phyloP scores from a whole-genome alignment of 306 rosid species.

The Elaeagnus macrophylla region DNA sequence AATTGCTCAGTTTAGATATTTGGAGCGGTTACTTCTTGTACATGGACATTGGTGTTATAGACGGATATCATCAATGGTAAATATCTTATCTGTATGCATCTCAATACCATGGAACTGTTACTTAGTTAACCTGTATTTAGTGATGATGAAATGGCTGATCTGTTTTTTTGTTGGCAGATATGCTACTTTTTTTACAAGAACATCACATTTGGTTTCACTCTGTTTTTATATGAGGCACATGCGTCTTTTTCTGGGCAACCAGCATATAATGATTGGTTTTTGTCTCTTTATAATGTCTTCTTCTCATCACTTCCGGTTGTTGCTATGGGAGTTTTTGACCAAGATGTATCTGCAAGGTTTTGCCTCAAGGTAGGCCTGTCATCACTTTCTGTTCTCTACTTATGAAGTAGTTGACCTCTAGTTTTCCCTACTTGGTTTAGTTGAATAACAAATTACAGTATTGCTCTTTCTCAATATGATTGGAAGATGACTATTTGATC shows the following conservation, averaged over 20 bases:
- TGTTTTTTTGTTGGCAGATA: slow-evolving; percentile 51
- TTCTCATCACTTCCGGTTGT: slow-evolving; percentile 90
- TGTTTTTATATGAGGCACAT: slow-evolving; percentile 28
- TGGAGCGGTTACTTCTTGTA: slow-evolving; percentile 88
- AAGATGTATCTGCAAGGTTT: slow-evolving; percentile 56
- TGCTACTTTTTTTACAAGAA: slow-evolving; percentile 98
- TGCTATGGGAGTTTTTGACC: slow-evolving; percentile 47
- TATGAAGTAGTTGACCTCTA: too few relatives aligned
- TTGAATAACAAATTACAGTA: too few relatives aligned
- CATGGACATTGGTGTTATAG: slow-evolving; percentile 99
- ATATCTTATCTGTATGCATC: slow-evolving; percentile 6
- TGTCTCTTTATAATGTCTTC: slow-evolving; percentile 73
- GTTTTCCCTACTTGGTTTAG: too few relatives aligned
- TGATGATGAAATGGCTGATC: slow-evolving; percentile 13
- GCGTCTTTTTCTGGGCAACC: slow-evolving; percentile 13
- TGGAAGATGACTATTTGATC: too few relatives aligned
- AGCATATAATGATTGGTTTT: slow-evolving; percentile 90
- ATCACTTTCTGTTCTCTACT: too few relatives aligned
- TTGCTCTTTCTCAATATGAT: too few relatives aligned
- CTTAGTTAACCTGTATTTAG: background rate
- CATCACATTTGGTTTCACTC: slow-evolving; percentile 74
- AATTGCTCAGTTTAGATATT: slow-evolving; percentile 86
- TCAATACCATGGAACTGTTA: slow-evolving; percentile 6
- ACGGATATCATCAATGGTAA: slow-evolving; percentile 90
- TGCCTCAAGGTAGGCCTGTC: slow-evolving; percentile 41